Evolutionary conservation across 177 flowering plant genomes (phyloP).

Genomic region (Telopea speciosissima): DNA sequence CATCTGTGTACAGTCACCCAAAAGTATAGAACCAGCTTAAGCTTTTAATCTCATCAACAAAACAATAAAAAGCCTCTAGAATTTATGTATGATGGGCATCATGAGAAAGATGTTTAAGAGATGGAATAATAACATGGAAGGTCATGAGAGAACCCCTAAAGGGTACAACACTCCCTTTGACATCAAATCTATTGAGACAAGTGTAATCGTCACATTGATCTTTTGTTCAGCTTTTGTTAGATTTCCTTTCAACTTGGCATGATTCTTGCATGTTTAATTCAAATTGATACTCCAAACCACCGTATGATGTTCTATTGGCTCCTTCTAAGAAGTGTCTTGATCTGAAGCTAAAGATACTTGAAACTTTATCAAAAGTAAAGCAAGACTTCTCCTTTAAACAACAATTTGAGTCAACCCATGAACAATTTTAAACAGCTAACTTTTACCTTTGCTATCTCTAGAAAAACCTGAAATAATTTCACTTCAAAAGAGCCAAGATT

Average conservation of each 20-base stretch:
- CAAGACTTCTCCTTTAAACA: neutral
- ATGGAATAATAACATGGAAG: too few relatives aligned
- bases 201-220: neutral
- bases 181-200: neutral
- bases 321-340: neutral
- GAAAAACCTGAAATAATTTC: neutral
- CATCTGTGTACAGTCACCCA: too few relatives aligned
- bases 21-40: too few relatives aligned
- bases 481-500: neutral
- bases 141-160: neutral
- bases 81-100: neutral
- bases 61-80: neutral
- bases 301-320: neutral
- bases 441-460: neutral
- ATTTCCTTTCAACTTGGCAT: neutral
- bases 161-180: neutral
- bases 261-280: neutral
- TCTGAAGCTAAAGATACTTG: neutral
- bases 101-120: neutral
- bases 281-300: neutral
- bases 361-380: neutral
- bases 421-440: neutral
- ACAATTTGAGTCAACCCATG: neutral
- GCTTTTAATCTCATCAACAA: too few relatives aligned
- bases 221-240: neutral